Base-by-base conservation (phyloP, 305 asterid species). In the Andrographis paniculata region DNA sequence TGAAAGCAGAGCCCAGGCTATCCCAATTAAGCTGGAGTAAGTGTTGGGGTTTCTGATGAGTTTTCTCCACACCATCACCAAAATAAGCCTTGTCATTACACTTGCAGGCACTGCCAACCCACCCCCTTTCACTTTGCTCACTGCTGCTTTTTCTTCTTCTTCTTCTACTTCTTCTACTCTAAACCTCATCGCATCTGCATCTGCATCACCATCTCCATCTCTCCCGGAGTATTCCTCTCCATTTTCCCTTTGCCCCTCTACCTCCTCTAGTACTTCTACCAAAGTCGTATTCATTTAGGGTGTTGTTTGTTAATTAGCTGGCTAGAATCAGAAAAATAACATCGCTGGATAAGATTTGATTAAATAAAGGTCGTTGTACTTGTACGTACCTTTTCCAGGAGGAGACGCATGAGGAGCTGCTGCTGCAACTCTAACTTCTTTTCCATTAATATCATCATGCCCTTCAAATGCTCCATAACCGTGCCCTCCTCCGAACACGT, bases 401-500 rank as follows among this genome's bases (percentile, higher is more conserved):
- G 96, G 77, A 19, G 80, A n/a, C n/a, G n/a, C n/a, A n/a, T n/a
- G n/a, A n/a, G n/a, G n/a, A n/a, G n/a, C n/a, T n/a, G n/a, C n/a
- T n/a, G n/a, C 67, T 21, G 87, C 63, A 45, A 75, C 67, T 63
- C 88, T 70, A 9, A 76, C 82, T 33, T 87, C 94, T 55, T 78
- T 86, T 13, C 62, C 64, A 52, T 65, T 48, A 13, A 62, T 48
- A 52, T 65, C 42, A 13, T 62, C 49, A 62, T 71, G 63, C 12
- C 61, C 62, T 14, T 76, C 89, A 21, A 72, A 24, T 13, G 82
- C 63, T 4, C 80, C 79, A 59, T 75, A 65, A 42, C 76, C 89
- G 60, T 67, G 91, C 12, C 85, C 88, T 4, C 85, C 88, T 4
- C 81, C 77, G 59, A 79, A 84, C 7, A 88, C 95, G 53, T 88